phyloP scores from a whole-genome alignment of 2,329 filamentous ascomycete genomes.

The Talaromyces sp. region DNA sequence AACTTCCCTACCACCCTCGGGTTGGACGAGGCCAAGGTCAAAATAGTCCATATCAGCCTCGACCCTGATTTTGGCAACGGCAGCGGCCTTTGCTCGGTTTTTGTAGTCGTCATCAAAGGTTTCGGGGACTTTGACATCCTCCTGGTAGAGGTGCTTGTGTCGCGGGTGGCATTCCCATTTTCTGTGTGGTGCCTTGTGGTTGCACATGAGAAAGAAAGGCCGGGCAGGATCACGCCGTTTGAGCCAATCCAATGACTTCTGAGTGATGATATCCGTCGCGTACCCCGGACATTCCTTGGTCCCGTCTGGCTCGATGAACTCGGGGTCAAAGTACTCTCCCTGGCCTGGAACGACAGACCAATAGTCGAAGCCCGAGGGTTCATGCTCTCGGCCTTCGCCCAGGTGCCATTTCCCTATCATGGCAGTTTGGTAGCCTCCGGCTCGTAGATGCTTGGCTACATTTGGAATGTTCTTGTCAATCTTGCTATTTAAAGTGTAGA shows the following conservation, averaged over 20 bases:
- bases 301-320: slow-evolving; percentile 47
- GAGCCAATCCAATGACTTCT: slow-evolving; percentile 43
- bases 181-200: slow-evolving; percentile 53
- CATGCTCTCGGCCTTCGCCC: slow-evolving; percentile 44
- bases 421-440: slow-evolving; percentile 48
- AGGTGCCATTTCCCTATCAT: slow-evolving; percentile 55
- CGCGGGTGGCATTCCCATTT: slow-evolving; percentile 49
- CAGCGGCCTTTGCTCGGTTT: slow-evolving; percentile 48
- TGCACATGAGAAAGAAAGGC: slow-evolving; percentile 54
- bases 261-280: slow-evolving; percentile 50
- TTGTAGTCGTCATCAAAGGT: slow-evolving; percentile 53
- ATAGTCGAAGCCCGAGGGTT: slow-evolving; percentile 50
- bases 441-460: slow-evolving; percentile 47
- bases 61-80: slow-evolving; percentile 49
- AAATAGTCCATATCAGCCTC: slow-evolving; percentile 48
- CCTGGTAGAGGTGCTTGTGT: slow-evolving; percentile 46
- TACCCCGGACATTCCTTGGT: slow-evolving; percentile 39
- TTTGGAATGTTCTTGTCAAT: slow-evolving; percentile 50
- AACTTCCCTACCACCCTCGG: slow-evolving; percentile 43
- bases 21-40: slow-evolving; percentile 49
- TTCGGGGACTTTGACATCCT: slow-evolving; percentile 46
- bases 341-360: slow-evolving; percentile 51
- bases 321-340: slow-evolving; percentile 50
- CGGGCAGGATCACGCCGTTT: slow-evolving; percentile 23
- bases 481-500: too few species aligned